phyloP scores from a whole-genome alignment of 305 asterid genomes.

The Fraxinus albicans region DNA sequence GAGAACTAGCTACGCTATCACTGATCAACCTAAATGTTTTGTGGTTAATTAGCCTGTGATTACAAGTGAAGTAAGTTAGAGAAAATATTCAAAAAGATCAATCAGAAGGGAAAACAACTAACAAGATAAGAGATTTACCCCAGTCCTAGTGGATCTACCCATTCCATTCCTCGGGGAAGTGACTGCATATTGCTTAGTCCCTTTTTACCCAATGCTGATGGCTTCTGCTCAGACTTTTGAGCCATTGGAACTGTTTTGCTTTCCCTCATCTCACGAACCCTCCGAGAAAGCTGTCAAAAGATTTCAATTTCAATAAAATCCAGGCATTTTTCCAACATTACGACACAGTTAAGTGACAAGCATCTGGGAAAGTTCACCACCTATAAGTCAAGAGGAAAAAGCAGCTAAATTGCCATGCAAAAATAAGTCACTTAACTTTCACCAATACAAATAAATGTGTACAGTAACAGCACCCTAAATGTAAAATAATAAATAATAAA shows the following conservation, averaged over 20 bases:
- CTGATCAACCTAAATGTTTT: conserved; percentile 87
- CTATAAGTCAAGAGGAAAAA: neutral
- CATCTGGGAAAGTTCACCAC: neutral
- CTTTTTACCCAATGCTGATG: conserved; percentile 52
- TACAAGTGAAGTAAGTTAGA: conserved; percentile 28
- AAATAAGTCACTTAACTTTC: conserved; percentile 4
- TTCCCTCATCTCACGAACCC: conserved; percentile 99
- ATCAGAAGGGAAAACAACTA: conserved; percentile 2
- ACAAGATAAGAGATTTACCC: conserved; percentile 54
- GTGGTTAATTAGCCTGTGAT: conserved; percentile 84
- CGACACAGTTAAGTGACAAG: conserved; percentile 1
- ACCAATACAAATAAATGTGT: neutral
- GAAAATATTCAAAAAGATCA: conserved; percentile 22
- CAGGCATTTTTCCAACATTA: conserved; percentile 7
- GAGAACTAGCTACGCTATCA: conserved; percentile 58
- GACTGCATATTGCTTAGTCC: conserved; percentile 73
- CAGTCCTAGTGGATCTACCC: conserved; percentile 94
- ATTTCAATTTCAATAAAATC: conserved; percentile 26
- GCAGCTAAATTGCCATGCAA: conserved; percentile 9
- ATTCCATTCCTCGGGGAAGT: conserved; percentile 98
- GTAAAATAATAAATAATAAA: neutral
- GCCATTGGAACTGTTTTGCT: conserved; percentile 61
- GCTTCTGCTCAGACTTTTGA: conserved; percentile 60
- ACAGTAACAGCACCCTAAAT: neutral
- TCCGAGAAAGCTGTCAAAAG: conserved; percentile 73